These are phyloP conservation scores for Haplosporangium gracile DNA, from an alignment of 192 early-diverging fungal species.

Conservation along the genomic window DNA sequence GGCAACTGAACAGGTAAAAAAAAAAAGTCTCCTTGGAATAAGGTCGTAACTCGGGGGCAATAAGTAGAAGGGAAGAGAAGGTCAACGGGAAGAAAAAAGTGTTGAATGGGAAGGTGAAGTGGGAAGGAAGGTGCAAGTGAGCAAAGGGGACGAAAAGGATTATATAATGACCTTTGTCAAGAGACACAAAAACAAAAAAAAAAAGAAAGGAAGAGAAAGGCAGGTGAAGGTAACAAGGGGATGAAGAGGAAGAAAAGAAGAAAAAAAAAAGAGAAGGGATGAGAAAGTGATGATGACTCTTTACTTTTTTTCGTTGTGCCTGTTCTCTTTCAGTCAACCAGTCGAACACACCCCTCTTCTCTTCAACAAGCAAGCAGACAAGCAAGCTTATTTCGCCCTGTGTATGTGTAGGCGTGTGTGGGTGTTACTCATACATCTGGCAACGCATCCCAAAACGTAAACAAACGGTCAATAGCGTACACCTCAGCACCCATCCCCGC, in stretches of 20 bases:
- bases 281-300: neutral
- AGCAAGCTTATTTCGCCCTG: neutral
- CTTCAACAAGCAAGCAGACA: neutral
- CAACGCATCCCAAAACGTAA: neutral
- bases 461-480: neutral
- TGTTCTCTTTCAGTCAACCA: neutral
- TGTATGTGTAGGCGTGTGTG: neutral
- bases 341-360: neutral
- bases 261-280: neutral
- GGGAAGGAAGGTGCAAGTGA: neutral
- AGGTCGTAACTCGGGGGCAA: neutral
- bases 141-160: neutral
- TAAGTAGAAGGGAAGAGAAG: neutral
- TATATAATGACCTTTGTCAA: constrained; percentile 1
- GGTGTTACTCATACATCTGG: neutral
- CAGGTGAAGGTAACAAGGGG: neutral
- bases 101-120: neutral
- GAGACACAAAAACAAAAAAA: neutral
- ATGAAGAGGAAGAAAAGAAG: neutral
- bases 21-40: constrained; percentile 7
- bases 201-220: neutral
- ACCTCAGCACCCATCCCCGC: neutral
- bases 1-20: neutral
- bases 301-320: neutral
- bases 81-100: neutral